A percentile compares a stretch with the other conserved stretches of the same genome.
Evolutionary conservation across 2,329 filamentous ascomycete species (phyloP).

Genomic region (Cercospora citrullina): DNA sequence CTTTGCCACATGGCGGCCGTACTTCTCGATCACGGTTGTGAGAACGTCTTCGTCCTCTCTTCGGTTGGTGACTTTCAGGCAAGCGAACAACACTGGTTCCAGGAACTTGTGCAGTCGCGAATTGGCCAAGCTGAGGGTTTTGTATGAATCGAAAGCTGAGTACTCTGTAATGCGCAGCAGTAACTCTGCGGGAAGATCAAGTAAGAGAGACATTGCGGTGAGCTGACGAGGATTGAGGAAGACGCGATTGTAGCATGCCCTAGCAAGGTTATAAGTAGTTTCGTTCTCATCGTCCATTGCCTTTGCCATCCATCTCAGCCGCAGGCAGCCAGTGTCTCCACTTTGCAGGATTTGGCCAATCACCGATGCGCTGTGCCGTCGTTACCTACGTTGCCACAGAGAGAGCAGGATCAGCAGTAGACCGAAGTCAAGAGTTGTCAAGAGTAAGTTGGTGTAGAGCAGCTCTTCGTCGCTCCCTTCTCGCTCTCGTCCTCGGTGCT

Average conservation of each 20-base stretch:
- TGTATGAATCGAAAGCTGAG: background rate
- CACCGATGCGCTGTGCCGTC: background rate
- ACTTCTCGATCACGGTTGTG: slow-evolving; percentile 1
- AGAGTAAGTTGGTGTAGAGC: background rate
- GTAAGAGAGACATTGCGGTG: background rate
- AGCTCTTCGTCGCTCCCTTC: background rate
- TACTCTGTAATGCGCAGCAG: slow-evolving; percentile 11
- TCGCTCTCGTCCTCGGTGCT: background rate
- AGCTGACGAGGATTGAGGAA: background rate
- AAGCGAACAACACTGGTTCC: slow-evolving; percentile 5
- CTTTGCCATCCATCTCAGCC: background rate
- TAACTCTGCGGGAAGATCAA: slow-evolving; percentile 3
- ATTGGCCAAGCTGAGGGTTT: slow-evolving; percentile 5
- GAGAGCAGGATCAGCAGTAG: background rate
- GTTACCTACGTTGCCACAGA: background rate
- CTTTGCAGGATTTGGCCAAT: background rate
- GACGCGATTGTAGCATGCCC: background rate
- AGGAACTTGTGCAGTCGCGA: slow-evolving; percentile 7
- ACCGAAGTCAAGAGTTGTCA: background rate
- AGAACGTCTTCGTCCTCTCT: background rate
- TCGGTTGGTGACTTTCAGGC: slow-evolving; percentile 2
- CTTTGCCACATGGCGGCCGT: slow-evolving; percentile 7
- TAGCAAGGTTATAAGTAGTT: background rate
- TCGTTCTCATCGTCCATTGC: background rate
- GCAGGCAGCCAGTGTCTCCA: background rate